phyloP scores from a whole-genome alignment of 1,284 basidiomycete species.

The Marasmius tenuissimus region DNA sequence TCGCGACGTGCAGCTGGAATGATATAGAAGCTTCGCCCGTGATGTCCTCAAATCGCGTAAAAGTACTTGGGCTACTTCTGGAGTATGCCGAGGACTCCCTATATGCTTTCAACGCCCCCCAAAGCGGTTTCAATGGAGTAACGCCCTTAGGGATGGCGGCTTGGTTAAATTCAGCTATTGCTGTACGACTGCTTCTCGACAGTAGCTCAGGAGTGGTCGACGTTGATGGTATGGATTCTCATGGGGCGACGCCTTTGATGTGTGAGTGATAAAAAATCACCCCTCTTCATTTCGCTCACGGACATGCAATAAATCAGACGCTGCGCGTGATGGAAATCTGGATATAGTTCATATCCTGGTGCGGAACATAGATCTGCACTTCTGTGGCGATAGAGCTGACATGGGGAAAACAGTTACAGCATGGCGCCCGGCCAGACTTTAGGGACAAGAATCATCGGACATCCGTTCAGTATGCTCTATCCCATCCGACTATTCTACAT shows the following conservation, averaged over 20 bases:
- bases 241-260: conserved; percentile 76
- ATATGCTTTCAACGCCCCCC: conserved; percentile 67
- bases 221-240: conserved; percentile 68
- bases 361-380: conserved; percentile 5
- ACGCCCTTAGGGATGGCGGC: conserved; percentile 74
- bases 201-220: conserved; percentile 57
- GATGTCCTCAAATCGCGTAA: conserved; percentile 53
- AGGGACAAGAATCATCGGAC: conserved; percentile 68
- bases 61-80: conserved; percentile 53
- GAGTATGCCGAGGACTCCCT: conserved; percentile 57
- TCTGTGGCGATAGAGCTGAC: conserved; percentile 8
- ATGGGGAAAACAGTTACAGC: conserved; percentile 44
- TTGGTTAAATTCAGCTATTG: conserved; percentile 64
- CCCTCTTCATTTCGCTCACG: background rate
- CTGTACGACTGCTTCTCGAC: conserved; percentile 59
- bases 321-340: conserved; percentile 66
- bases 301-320: conserved; percentile 45
- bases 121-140: conserved; percentile 63
- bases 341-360: conserved; percentile 65
- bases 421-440: conserved; percentile 70
- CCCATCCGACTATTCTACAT: conserved; percentile 63
- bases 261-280: conserved; percentile 47
- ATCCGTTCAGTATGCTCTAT: conserved; percentile 63
- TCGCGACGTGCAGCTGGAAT: conserved; percentile 49
- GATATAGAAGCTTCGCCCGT: conserved; percentile 58